A percentile compares a stretch with the other conserved stretches of the same genome.
Evolutionary conservation across 345 rosid species (phyloP).

Genomic region (Xanthoceras sorbifolium): DNA sequence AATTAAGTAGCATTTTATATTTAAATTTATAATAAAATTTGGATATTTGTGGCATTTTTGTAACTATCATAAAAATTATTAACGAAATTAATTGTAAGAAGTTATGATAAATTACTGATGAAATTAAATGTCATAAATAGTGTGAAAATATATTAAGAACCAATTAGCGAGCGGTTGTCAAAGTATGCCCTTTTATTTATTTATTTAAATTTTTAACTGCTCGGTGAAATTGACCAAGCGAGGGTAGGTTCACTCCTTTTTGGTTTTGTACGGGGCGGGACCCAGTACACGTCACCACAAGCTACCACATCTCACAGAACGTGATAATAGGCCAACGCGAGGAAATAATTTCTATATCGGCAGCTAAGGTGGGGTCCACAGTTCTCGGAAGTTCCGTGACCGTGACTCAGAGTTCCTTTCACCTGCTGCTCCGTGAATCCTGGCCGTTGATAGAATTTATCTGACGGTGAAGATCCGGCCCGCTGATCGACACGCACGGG

Average conservation of each 20-base stretch:
- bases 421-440: slow-evolving; percentile 20
- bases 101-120: no score
- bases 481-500: slow-evolving; percentile 33
- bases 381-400: slow-evolving; percentile 82
- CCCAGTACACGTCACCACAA: slow-evolving; percentile 55
- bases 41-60: no score
- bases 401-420: slow-evolving; percentile 43
- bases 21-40: no score
- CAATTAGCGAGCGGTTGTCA: no score
- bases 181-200: not conserved
- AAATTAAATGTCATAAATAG: no score
- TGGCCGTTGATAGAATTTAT: slow-evolving; percentile 29
- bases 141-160: no score
- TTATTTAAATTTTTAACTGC: slow-evolving; percentile 22
- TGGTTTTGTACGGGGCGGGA: slow-evolving; percentile 19
- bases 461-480: slow-evolving; percentile 39
- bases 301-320: slow-evolving; percentile 48
- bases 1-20: no score
- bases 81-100: no score
- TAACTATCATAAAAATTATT: no score
- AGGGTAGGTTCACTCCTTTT: slow-evolving; percentile 1
- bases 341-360: slow-evolving; percentile 59
- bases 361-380: slow-evolving; percentile 59
- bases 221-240: slow-evolving; percentile 42
- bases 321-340: slow-evolving; percentile 52